phyloP scores from a whole-genome alignment of 768 basidiomycete genomes.

The Multifurca ochricompacta region DNA sequence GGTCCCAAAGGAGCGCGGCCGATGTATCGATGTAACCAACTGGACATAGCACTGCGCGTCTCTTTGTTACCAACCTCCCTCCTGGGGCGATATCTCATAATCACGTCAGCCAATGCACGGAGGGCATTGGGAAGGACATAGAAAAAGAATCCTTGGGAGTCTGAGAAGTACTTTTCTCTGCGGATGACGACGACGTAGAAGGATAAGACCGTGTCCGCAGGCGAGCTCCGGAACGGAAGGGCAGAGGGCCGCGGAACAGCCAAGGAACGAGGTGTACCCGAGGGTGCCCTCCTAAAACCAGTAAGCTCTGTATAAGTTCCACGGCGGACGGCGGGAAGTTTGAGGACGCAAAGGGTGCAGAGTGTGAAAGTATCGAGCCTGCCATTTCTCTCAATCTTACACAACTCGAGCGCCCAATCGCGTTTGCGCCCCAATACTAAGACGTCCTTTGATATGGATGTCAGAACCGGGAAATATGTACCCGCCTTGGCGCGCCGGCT shows the following conservation, averaged over 20 bases:
- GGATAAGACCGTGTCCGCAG: slow-evolving; percentile 1
- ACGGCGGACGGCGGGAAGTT: slow-evolving; percentile 1
- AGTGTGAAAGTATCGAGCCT: not conserved
- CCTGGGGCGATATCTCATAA: not conserved
- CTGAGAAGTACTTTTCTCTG: not conserved
- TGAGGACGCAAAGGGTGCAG: not conserved
- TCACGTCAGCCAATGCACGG: not conserved
- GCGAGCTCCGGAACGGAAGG: slow-evolving; percentile 4
- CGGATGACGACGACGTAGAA: not conserved
- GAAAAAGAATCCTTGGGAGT: not conserved
- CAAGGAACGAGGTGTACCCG: not conserved
- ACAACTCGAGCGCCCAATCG: slow-evolving; percentile 7
- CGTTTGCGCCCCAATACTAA: not conserved
- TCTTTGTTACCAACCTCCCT: not conserved
- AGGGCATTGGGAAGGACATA: not conserved
- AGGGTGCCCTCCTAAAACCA: not conserved
- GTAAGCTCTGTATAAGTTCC: not conserved
- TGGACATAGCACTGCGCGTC: not conserved
- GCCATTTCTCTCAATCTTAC: not conserved
- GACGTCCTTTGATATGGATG: not conserved
- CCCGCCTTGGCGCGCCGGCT: not conserved
- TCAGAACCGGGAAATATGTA: not conserved
- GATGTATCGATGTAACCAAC: not conserved
- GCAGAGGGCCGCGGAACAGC: not conserved
- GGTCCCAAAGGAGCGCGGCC: not conserved